These are phyloP conservation scores for Mortierella sp. DNA, from an alignment of 371 early-diverging fungal species.

Conservation along the genomic window DNA sequence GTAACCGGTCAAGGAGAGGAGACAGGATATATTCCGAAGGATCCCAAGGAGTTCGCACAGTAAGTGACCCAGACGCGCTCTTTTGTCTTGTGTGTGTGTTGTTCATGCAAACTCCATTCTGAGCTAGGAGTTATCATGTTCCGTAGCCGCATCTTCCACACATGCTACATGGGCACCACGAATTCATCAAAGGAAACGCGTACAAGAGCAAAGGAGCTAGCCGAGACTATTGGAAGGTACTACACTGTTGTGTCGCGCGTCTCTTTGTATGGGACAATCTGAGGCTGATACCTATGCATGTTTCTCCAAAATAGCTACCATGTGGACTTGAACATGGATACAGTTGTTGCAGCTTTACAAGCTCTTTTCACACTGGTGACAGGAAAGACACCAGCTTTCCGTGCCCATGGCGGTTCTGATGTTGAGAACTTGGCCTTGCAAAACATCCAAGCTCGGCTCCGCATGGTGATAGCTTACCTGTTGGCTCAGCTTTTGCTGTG, in stretches of 20 bases:
- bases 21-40: constrained; percentile 75
- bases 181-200: constrained; percentile 93
- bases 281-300: no score
- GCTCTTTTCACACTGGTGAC: constrained; percentile 83
- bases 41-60: constrained; percentile 86
- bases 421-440: constrained; percentile 96
- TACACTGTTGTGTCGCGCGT: not conserved
- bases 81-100: not conserved
- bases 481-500: constrained; percentile 96
- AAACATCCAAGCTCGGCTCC: constrained; percentile 95
- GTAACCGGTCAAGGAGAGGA: constrained; percentile 67
- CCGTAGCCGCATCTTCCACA: constrained; percentile 84
- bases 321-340: constrained; percentile 88
- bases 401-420: constrained; percentile 86
- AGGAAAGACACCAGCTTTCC: constrained; percentile 80
- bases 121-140: not conserved
- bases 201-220: constrained; percentile 81
- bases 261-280: not conserved
- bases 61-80: constrained; percentile 19
- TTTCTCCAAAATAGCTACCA: constrained; percentile 74
- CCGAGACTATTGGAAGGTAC: constrained; percentile 82
- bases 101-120: no score
- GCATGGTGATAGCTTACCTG: constrained; percentile 96
- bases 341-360: constrained; percentile 80
- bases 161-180: constrained; percentile 94